These are phyloP conservation scores for Rhodotorula sp. DNA, from an alignment of 1,284 basidiomycete species.

Conservation along the genomic window DNA sequence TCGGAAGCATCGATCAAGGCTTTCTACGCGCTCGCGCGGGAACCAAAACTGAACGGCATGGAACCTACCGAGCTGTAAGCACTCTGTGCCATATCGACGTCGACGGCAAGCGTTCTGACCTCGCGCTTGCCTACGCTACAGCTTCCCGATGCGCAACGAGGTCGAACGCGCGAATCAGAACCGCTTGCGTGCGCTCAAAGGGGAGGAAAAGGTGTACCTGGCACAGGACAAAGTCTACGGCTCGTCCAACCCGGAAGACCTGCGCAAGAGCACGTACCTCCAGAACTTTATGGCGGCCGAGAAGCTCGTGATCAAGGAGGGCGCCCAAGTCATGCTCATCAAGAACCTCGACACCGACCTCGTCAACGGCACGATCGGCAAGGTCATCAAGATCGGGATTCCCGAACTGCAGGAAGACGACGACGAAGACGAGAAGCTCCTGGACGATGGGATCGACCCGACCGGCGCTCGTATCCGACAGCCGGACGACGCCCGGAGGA, in stretches of 20 bases:
- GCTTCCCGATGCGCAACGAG: constrained; percentile 80
- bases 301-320: constrained; percentile 62
- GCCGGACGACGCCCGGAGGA: constrained; percentile 48
- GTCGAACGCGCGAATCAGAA: constrained; percentile 68
- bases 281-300: constrained; percentile 49
- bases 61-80: constrained; percentile 74
- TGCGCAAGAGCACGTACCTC: constrained; percentile 27
- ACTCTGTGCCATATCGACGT: background rate
- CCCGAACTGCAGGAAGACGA: constrained; percentile 47
- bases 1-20: constrained; percentile 58
- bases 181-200: constrained; percentile 56
- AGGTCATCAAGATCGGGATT: constrained; percentile 62
- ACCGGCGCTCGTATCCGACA: constrained; percentile 47
- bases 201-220: constrained; percentile 27
- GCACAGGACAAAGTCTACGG: constrained; percentile 36
- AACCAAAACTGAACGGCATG: constrained; percentile 62
- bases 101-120: too few relatives aligned
- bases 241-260: background rate
- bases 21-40: constrained; percentile 64
- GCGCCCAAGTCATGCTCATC: constrained; percentile 67
- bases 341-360: constrained; percentile 72
- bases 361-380: constrained; percentile 80
- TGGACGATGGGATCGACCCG: constrained; percentile 40
- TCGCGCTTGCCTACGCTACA: constrained; percentile 40
- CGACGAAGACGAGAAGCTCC: constrained; percentile 39